Percentiles rank a stretch among this genome's conserved stretches.
Evolutionary conservation across 2,329 filamentous ascomycete genomes (phyloP).

Genomic region (Aspergillus felis): DNA sequence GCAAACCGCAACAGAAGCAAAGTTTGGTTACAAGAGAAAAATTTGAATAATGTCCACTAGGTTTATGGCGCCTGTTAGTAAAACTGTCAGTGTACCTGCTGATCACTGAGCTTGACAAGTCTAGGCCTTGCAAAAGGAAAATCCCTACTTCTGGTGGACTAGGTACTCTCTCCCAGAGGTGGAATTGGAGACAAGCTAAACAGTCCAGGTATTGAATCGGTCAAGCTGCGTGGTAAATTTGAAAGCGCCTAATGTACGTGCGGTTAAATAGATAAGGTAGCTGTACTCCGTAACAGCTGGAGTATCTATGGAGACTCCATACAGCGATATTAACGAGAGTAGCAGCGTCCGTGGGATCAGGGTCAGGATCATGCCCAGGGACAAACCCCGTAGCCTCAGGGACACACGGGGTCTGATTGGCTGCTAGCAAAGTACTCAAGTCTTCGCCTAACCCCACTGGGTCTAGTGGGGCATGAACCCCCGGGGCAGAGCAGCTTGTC

Average conservation of each 20-base stretch:
- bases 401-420: constrained; percentile 4
- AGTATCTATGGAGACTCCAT: no score
- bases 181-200: neutral
- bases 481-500: constrained; percentile 4
- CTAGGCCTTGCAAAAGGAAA: neutral
- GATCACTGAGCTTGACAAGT: neutral
- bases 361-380: neutral
- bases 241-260: no score
- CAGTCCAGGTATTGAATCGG: neutral
- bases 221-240: neutral
- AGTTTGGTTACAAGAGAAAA: neutral
- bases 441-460: neutral
- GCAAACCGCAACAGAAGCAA: neutral
- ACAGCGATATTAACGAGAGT: neutral
- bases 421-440: neutral
- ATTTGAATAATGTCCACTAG: neutral
- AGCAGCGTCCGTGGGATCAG: neutral
- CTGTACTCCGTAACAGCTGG: no score
- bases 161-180: neutral
- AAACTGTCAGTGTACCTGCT: neutral
- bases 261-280: no score
- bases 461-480: constrained; percentile 15
- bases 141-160: neutral
- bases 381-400: neutral
- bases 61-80: neutral